Evolutionary conservation across 139 green algal species (phyloP).

Genomic region (Closterium sp.): DNA sequence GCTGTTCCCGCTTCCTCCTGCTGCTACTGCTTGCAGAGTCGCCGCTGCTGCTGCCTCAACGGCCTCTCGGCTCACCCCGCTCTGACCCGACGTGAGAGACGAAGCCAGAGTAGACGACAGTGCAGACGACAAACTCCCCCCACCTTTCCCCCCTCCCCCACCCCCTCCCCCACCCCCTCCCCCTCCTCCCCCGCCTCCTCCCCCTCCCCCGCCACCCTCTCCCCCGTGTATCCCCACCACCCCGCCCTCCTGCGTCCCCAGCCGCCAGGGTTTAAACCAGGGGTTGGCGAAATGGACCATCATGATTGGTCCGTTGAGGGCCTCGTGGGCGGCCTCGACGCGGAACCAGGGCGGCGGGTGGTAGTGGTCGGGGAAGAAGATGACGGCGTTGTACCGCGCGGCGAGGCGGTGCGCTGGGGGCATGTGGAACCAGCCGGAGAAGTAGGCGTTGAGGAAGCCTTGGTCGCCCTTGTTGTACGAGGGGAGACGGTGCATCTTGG

Average conservation of each 20-base stretch:
- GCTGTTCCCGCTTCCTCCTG: background rate
- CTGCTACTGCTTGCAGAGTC: background rate
- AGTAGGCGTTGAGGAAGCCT: constrained; percentile 45
- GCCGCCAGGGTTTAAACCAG: constrained; percentile 45
- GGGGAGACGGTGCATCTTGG: constrained; percentile 23
- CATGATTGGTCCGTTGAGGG: constrained; percentile 18
- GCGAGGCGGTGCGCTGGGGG: constrained; percentile 22
- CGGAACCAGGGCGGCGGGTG: constrained; percentile 43
- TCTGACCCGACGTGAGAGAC: background rate
- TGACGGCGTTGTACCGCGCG: constrained; percentile 41
- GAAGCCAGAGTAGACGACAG: background rate
- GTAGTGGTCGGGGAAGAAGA: constrained; percentile 46
- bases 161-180: background rate
- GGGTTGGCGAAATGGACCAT: constrained; percentile 47
- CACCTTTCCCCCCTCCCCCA: too few relatives aligned
- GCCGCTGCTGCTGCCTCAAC: background rate
- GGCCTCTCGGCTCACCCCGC: background rate
- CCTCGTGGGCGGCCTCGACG: constrained; percentile 32
- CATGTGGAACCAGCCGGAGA: constrained; percentile 44
- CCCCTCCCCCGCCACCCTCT: background rate
- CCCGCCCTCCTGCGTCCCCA: background rate
- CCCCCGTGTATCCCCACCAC: background rate
- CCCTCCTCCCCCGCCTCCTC: background rate
- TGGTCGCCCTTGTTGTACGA: constrained; percentile 49
- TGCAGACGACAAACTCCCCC: background rate